These are phyloP conservation scores for Solanum lycopersicoides DNA, from an alignment of 257 asterid genomes.

Conservation along the genomic window DNA sequence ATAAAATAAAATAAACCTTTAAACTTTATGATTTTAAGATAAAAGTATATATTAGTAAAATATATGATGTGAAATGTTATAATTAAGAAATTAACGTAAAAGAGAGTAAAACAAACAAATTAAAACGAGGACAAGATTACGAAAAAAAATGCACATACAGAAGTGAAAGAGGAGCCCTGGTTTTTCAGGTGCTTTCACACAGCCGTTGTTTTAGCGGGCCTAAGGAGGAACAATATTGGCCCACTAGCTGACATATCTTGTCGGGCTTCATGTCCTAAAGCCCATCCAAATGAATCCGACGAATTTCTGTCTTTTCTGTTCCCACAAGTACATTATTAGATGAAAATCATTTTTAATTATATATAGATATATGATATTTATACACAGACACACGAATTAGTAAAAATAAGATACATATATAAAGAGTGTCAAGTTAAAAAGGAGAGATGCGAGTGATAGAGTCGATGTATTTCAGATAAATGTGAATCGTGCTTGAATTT, in stretches of 20 bases:
- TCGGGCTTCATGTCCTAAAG: neutral
- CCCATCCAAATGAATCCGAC: constrained; percentile 12
- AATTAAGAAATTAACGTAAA: too few species aligned
- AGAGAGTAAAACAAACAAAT: too few species aligned
- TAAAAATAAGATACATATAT: too few species aligned
- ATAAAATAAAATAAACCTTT: too few species aligned
- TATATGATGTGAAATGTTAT: too few species aligned
- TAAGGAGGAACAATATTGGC: neutral
- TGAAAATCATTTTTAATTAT: too few species aligned
- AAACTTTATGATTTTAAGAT: too few species aligned
- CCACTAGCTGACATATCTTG: neutral
- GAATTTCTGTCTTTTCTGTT: constrained; percentile 1
- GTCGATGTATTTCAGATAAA: neutral
- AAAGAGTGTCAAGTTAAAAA: too few species aligned
- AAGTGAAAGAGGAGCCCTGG: neutral
- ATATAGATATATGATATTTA: neutral
- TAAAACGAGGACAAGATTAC: too few species aligned
- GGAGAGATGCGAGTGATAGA: neutral
- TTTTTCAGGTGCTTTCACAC: constrained; percentile 8
- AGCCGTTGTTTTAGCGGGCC: constrained; percentile 6
- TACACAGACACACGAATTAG: neutral
- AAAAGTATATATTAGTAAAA: too few species aligned
- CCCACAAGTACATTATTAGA: neutral
- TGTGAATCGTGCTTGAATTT: too few species aligned
- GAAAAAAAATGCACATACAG: neutral